A percentile compares a stretch with the other conserved stretches of the same genome.
Evolutionary conservation across 495 filamentous ascomycete genomes (phyloP).

Genomic region (Amorphotheca resinae): DNA sequence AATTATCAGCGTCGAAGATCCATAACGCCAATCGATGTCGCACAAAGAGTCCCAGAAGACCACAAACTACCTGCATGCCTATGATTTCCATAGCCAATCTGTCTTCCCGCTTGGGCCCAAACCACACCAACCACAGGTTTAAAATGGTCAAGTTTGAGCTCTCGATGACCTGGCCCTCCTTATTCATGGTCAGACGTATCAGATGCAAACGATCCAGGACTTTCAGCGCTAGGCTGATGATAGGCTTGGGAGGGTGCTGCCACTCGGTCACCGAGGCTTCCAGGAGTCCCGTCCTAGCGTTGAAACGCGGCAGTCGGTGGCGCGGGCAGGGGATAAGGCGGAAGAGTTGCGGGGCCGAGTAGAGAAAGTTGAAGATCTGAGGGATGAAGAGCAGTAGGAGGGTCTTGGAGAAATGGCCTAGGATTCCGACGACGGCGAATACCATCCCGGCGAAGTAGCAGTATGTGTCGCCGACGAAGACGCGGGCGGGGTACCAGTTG

Average conservation of each 20-base stretch:
- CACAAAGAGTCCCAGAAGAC: constrained; percentile 71
- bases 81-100: constrained; percentile 64
- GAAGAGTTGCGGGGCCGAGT: constrained; percentile 85
- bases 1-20: constrained; percentile 81
- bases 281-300: constrained; percentile 64
- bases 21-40: constrained; percentile 73
- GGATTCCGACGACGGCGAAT: constrained; percentile 90
- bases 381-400: constrained; percentile 81
- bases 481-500: constrained; percentile 92
- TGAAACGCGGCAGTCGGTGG: constrained; percentile 83
- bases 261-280: constrained; percentile 79
- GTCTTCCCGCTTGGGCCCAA: constrained; percentile 84
- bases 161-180: constrained; percentile 58
- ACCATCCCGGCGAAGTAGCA: constrained; percentile 99
- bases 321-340: constrained; percentile 81
- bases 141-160: constrained; percentile 85
- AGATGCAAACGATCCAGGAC: constrained; percentile 52
- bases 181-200: constrained; percentile 48
- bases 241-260: constrained; percentile 50
- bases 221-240: constrained; percentile 48
- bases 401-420: constrained; percentile 97
- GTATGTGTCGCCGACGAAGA: constrained; percentile 97
- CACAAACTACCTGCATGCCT: constrained; percentile 56
- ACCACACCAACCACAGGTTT: constrained; percentile 94
- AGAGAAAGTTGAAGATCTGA: constrained; percentile 93